These are phyloP conservation scores for Fusarium tjaetaba DNA, from an alignment of 2,329 filamentous ascomycete species.

Conservation along the genomic window DNA sequence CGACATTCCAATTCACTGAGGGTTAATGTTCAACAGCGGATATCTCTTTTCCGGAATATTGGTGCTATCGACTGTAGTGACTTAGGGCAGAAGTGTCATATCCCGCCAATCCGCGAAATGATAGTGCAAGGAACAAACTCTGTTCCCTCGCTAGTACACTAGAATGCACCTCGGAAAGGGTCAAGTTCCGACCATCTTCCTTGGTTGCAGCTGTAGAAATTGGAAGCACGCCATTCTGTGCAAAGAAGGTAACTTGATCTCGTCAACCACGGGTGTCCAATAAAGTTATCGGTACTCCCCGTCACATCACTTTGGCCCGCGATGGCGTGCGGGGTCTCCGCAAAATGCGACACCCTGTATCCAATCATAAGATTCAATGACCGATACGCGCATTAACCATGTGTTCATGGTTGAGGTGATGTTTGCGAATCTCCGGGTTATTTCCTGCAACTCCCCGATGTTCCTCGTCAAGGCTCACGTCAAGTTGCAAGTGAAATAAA, in stretches of 20 bases:
- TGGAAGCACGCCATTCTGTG: slow-evolving; percentile 35
- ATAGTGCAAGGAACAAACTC: not conserved
- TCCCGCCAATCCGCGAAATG: too few species aligned
- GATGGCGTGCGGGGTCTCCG: slow-evolving; percentile 44
- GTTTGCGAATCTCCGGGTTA: slow-evolving; percentile 11
- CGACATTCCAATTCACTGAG: not conserved
- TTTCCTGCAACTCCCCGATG: slow-evolving; percentile 32
- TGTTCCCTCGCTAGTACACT: not conserved
- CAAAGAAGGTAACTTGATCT: not conserved
- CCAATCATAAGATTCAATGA: slow-evolving; percentile 26
- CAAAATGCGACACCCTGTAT: not conserved
- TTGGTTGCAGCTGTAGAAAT: not conserved
- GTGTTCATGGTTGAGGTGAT: not conserved
- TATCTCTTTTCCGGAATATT: not conserved
- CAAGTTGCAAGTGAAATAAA: not conserved
- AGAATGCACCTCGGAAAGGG: not conserved
- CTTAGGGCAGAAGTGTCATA: not conserved
- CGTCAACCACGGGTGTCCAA: slow-evolving; percentile 25
- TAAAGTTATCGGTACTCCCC: slow-evolving; percentile 28
- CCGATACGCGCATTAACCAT: slow-evolving; percentile 25
- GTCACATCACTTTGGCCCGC: slow-evolving; percentile 31
- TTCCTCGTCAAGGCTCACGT: not conserved
- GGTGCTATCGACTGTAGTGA: not conserved
- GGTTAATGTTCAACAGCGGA: not conserved
- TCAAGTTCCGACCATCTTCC: not conserved